A percentile compares a stretch with the other conserved stretches of the same genome.
These are phyloP conservation scores for Schizonepeta tenuifolia DNA, from an alignment of 257 asterid species.

Conservation along the genomic window DNA sequence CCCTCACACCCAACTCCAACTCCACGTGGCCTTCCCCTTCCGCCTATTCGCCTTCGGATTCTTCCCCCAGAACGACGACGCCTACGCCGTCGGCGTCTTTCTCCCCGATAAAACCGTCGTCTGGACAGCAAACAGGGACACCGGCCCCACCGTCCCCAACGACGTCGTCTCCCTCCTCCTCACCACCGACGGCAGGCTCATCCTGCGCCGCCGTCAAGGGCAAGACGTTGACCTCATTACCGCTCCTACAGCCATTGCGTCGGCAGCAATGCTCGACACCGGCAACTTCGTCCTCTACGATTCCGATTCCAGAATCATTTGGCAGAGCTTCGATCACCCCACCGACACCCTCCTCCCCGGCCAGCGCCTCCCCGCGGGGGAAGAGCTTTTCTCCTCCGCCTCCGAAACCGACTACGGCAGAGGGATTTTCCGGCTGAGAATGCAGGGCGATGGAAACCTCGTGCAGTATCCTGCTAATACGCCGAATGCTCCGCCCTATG, in stretches of 20 bases:
- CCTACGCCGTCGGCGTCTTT: slow-evolving; percentile 37
- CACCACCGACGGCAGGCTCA: slow-evolving; percentile 44
- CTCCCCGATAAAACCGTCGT: slow-evolving; percentile 33
- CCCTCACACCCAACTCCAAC: slow-evolving; percentile 48
- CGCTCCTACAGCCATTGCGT: slow-evolving; percentile 8
- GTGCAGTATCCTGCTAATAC: slow-evolving; percentile 40
- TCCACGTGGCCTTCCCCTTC: slow-evolving; percentile 43
- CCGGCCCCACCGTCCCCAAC: slow-evolving; percentile 30
- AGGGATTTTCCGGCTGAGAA: slow-evolving; percentile 45
- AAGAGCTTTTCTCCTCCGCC: slow-evolving; percentile 44
- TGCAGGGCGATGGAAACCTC: slow-evolving; percentile 60
- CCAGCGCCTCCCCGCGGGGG: slow-evolving; percentile 33
- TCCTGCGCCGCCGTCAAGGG: slow-evolving; percentile 32
- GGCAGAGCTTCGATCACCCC: slow-evolving; percentile 66
- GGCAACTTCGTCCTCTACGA: slow-evolving; percentile 59
- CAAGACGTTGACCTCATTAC: background rate
- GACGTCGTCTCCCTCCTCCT: slow-evolving; percentile 32
- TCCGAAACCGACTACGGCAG: slow-evolving; percentile 36
- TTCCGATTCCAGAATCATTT: slow-evolving; percentile 25
- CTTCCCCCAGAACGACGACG: slow-evolving; percentile 23
- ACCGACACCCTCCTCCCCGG: slow-evolving; percentile 53
- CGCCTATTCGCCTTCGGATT: slow-evolving; percentile 45
- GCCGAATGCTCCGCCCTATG: background rate
- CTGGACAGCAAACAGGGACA: slow-evolving; percentile 41
- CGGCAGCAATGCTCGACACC: slow-evolving; percentile 52